A percentile compares a stretch with the other conserved stretches of the same genome.
phyloP scores from a whole-genome alignment of 2,329 filamentous ascomycete genomes.

The Phyllosticta citribraziliensis region DNA sequence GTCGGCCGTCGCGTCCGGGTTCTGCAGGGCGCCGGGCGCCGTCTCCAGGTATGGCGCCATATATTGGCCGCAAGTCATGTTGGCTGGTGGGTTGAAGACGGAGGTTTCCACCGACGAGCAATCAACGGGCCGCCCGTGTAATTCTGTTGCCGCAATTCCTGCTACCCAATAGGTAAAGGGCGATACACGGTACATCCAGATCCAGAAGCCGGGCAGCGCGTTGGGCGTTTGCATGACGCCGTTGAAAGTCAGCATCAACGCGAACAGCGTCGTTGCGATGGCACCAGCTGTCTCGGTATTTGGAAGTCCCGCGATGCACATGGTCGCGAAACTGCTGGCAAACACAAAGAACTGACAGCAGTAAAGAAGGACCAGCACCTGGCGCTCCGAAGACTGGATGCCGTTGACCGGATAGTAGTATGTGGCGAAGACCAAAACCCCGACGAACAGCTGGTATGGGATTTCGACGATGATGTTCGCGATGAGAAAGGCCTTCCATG shows the following conservation, averaged over 20 bases:
- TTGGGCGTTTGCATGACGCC: constrained; percentile 51
- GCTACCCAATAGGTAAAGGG: constrained; percentile 55
- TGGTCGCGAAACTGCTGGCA: constrained; percentile 64
- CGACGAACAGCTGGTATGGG: constrained; percentile 54
- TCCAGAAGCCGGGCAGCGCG: constrained; percentile 61
- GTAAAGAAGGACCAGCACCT: constrained; percentile 57
- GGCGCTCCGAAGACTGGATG: constrained; percentile 40
- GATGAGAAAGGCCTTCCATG: constrained; percentile 63
- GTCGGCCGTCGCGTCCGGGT: constrained; percentile 33
- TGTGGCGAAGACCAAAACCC: constrained; percentile 51
- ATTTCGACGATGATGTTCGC: constrained; percentile 64
- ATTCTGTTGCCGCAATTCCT: constrained; percentile 30
- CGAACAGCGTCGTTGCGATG: constrained; percentile 50
- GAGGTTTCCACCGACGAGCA: constrained; percentile 36
- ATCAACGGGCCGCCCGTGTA: constrained; percentile 38
- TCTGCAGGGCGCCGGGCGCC: constrained; percentile 33
- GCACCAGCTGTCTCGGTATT: constrained; percentile 59
- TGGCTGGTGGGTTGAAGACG: constrained; percentile 31
- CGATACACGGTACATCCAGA: constrained; percentile 63
- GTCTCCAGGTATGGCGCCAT: constrained; percentile 31
- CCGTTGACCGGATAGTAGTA: constrained; percentile 53
- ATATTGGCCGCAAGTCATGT: constrained; percentile 36
- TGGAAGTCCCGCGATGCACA: constrained; percentile 62
- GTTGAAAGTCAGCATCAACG: constrained; percentile 52
- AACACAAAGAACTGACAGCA: constrained; percentile 60